Evolutionary conservation across 169 alveolate genomes (phyloP).

Genomic region (Pseudocohnilembus persalinus): DNA sequence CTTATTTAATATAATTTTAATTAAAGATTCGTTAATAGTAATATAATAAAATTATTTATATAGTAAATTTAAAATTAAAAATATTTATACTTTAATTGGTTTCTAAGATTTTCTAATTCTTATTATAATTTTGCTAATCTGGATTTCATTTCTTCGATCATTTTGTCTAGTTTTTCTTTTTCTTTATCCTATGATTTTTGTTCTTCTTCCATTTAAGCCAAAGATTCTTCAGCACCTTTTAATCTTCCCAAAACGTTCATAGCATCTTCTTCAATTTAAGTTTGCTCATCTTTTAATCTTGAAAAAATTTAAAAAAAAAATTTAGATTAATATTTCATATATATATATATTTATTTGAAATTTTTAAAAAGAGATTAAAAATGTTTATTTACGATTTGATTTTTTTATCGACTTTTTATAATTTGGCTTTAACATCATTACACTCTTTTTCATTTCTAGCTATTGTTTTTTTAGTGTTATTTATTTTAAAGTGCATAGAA

Average conservation of each 20-base stretch:
- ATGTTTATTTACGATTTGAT: not conserved
- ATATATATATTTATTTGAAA: too few species aligned
- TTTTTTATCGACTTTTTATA: constrained; percentile 9
- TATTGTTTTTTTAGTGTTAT: constrained; percentile 10
- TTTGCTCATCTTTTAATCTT: not conserved
- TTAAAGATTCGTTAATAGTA: too few species aligned
- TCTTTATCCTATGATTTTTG: not conserved
- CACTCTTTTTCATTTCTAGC: constrained; percentile 22
- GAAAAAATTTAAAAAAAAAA: too few species aligned
- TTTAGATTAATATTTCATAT: too few species aligned
- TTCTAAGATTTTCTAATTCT: constrained; percentile 53
- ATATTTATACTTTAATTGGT: constrained; percentile 32
- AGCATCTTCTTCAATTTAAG: constrained; percentile 44
- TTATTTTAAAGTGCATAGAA: constrained; percentile 4
- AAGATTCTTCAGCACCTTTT: constrained; percentile 27
- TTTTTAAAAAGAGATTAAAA: not conserved
- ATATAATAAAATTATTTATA: not conserved
- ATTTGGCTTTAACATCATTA: constrained; percentile 17
- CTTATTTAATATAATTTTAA: constrained; percentile 9
- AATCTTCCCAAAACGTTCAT: constrained; percentile 24
- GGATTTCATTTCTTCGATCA: constrained; percentile 40
- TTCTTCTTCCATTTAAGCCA: constrained; percentile 8
- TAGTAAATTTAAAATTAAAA: not conserved
- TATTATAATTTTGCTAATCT: constrained; percentile 47
- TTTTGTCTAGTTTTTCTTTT: constrained; percentile 25